Base-by-base conservation (phyloP, 371 early-diverging fungal species). In the Batrachochytrium dendrobatidis region DNA sequence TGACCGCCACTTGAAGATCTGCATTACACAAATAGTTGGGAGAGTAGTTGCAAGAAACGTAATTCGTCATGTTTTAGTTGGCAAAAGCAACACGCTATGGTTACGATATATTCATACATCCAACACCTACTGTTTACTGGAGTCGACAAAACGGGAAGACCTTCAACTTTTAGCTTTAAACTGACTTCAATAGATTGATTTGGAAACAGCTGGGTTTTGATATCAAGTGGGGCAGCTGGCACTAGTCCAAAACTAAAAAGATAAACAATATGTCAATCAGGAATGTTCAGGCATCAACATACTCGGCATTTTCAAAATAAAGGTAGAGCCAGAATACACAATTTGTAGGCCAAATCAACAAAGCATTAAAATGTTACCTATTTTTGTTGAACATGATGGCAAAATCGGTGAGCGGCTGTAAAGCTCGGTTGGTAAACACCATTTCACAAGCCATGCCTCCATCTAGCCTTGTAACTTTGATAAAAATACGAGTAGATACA, bases 311-410 rank as follows among this genome's bases (percentile, higher is more conserved):
- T n/a, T n/a, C n/a, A n/a, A n/a, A n/a, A n/a, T n/a, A n/a, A n/a
- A n/a, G n/a, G n/a, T 50, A 62, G 25, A 20, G 55, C 54, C 31
- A 59, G 31, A 52, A 43, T 34, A 50, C 24, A 28, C 12, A 43
- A 43, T n/a, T 56, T 61, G 44, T 22, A 34, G 35, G 0, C 31
- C 55, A 31, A 43, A 54, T 48, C 55, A 53, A 0, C 64, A 58
- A 43, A 32, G 61, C n/a, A n/a, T n/a, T n/a, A n/a, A n/a, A n/a
- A n/a, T n/a, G n/a, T n/a, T n/a, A 77, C 76, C 53, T 67, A 52
- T 79, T 79, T 56, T 79, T 76, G 64, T 80, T 80, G 54, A 80
- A 74, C 29, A 75, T 67, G 28, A 80, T 74, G 15, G 74, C 77
- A 55, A 73, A 67, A 26, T 74, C 72, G 7, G 56, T 54, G 25